Base-by-base conservation (phyloP, 805 yeast genomes). In the Kazachstania bromeliacearum region DNA sequence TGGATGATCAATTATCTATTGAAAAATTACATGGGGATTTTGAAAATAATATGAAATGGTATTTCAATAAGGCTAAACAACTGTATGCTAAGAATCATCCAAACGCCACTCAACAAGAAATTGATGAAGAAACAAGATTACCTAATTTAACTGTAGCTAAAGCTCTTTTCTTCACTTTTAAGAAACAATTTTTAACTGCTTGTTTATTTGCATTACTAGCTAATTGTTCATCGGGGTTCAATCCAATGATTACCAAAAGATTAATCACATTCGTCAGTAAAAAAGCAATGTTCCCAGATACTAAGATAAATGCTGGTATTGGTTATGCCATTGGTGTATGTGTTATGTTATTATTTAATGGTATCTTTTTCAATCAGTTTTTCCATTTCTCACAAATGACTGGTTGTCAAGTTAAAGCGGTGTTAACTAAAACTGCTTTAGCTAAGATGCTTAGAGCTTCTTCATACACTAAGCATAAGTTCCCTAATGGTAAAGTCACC, bases 251-350 rank as follows among this genome's bases (percentile, higher is more conserved):
- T 8, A 74, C 84, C 3, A 73, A 76, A 53, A 66, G 71, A 25
- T 62, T 85, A 39, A 80, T 85, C 42, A 64, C 64, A 29, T 82
- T 73, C 46, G 82, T 83, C n/a, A 75, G 71, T 44, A 51, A 53
- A 33, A 67, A 70, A 35, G 69, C 71, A 7, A 51, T 56, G 18
- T 71, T 73, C 6, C 57, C 67, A 10, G 59, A 52, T 22, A 45
- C 58, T 18, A 55, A 63, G 7, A 60, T 64, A 38, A 79, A 76
- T 23, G 63, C 60, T 28, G 95, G 95, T 40, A 66, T 82, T 14
- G 95, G 92, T 7, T 81, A 73, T 46, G 79, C 88, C 7, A 60
- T 85, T 33, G 94, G 88, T 14, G 67, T 82, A 8, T 69, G 77
- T 28, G 44, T 64, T 1, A 63, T 87, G 56, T 71, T 80, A 45